Evolutionary conservation across 1,139 yeast genomes (phyloP).

Genomic region (Lodderomyces beijingensis): DNA sequence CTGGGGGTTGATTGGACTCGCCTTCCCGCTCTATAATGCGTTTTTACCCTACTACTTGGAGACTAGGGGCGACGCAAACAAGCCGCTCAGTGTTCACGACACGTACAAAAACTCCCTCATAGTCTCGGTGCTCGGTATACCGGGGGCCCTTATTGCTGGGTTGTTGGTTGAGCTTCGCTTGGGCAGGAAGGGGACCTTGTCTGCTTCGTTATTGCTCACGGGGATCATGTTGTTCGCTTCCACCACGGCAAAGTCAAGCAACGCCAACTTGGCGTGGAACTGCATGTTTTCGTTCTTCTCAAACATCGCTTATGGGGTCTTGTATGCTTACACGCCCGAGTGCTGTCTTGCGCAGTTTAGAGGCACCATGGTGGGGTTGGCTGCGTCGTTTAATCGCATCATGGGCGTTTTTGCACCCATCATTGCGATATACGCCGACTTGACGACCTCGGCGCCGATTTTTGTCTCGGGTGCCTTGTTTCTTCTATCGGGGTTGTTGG

Average conservation of each 20-base stretch:
- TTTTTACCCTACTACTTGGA: constrained; percentile 39
- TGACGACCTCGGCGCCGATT: constrained; percentile 40
- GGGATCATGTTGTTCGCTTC: constrained; percentile 39
- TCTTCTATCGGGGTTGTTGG: constrained; percentile 30
- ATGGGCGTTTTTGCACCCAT: constrained; percentile 44
- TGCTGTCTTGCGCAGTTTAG: constrained; percentile 37
- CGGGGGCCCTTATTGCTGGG: constrained; percentile 40
- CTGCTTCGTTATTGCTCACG: constrained; percentile 29
- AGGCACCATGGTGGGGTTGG: constrained; percentile 43
- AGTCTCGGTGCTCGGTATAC: constrained; percentile 39
- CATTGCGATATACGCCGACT: constrained; percentile 40
- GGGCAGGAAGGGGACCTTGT: constrained; percentile 40
- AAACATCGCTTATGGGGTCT: constrained; percentile 42
- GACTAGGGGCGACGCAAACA: constrained; percentile 28
- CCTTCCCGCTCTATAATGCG: constrained; percentile 44
- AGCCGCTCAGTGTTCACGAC: constrained; percentile 29
- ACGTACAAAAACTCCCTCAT: constrained; percentile 40
- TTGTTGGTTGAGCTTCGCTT: constrained; percentile 33
- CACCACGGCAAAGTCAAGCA: constrained; percentile 37
- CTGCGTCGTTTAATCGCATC: constrained; percentile 38
- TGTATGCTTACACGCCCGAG: constrained; percentile 45
- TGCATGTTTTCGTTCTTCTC: constrained; percentile 40
- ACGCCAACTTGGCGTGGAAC: constrained; percentile 42
- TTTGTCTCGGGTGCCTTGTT: constrained; percentile 42
- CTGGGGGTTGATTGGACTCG: constrained; percentile 44